Base-by-base conservation (phyloP, 768 basidiomycete species). In the Lyophyllum shimeji region DNA sequence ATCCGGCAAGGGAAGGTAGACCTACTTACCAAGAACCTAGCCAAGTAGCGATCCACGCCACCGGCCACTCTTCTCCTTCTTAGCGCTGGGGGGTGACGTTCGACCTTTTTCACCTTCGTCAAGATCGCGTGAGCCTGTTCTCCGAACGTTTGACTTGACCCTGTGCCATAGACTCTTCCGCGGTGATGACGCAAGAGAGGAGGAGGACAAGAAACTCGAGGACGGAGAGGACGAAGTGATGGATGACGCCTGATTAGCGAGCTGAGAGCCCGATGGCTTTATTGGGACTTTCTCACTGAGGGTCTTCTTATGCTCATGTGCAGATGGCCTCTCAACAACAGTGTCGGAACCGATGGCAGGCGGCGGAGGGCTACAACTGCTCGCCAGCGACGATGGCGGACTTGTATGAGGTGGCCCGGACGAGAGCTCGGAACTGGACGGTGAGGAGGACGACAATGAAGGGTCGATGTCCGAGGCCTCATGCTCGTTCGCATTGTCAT, bases 111-210 rank as follows among this genome's bases (percentile, higher is more conserved):
- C 57, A 37, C 57, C 53, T 21, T 48, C 48, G 45, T 7, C 2
- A 39, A 50, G 31, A 18, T 46, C 55, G 11, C 58, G 61, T 42
- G 66, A 59, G 1, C 67, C 57, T 8, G 69, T 58, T 21, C 67
- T 62, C 37, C 62, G 69, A 11, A 71, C 65, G 46, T 69, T 74
- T 3, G 60, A 68, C 52, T 71, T 74, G 15, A 75, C 48, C 55
- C 71, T 77, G 23, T 69, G 63, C 78, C 78, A 79, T 2, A 79
- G 60, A 18, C 71, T 65, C 13, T 39, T 44, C 27, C 53, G 49
- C 13, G 51, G 20, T 24, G 52, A 60, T 7, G 50, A 50, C 17
- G 56, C 45, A 5, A 52, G 59, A 34, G 60, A 52, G 6, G 59
- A 40, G 5, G 61, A 53, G 0, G 58, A 55, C 9, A 61, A 51